Base-by-base conservation (phyloP, 441 rosid species). In the Pelargonium fulgidum region DNA sequence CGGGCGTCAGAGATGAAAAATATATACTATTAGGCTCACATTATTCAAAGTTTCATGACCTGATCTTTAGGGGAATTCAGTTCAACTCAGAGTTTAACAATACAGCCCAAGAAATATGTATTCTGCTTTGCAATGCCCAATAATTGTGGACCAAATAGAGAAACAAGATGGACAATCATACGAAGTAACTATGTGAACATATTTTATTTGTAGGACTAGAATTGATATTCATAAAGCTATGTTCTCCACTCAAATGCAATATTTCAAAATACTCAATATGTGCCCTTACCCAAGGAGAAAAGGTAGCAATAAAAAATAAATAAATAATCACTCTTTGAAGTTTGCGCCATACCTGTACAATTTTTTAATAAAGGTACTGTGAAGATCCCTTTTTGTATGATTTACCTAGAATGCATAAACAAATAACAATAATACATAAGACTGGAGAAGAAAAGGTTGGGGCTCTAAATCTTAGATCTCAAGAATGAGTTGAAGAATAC, bases 381-480 rank as follows among this genome's bases (percentile, higher is more conserved):
- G 81, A 59, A 82, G 78, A 20, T 76, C 70, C 61, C 80, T 75
- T 69, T 81, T 79, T 17, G 82, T 70, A 72, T 76, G 71, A 73
- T 81, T 84, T 12, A 84, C 83, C 87, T 84, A 74, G 14, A 39
- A 48, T 45, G 3, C 14, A 63, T 16, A 16, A 24, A 29, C 0
- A 7, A 26, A 56, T 56, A 56, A 8, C 26, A 56, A 56, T 19
- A 56, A 10, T 19, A 56, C 8, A 19, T 17, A 56, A 33, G 47
- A 3, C 1, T 44, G 47, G 47, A 44, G 47, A 44, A 44, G 11
- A 1, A 39, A 9, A 41, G n/a, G 54, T 58, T 16, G 19, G 54
- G 63, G 33, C 59, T 59, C 24, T 58, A 50, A 44, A 41, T 52
- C 20, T 44, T 10, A 33, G 62, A 56, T 19, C 62, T 56, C 7